These are phyloP conservation scores for Termitomyces sp. DNA, from an alignment of 768 basidiomycete genomes.

Conservation along the genomic window DNA sequence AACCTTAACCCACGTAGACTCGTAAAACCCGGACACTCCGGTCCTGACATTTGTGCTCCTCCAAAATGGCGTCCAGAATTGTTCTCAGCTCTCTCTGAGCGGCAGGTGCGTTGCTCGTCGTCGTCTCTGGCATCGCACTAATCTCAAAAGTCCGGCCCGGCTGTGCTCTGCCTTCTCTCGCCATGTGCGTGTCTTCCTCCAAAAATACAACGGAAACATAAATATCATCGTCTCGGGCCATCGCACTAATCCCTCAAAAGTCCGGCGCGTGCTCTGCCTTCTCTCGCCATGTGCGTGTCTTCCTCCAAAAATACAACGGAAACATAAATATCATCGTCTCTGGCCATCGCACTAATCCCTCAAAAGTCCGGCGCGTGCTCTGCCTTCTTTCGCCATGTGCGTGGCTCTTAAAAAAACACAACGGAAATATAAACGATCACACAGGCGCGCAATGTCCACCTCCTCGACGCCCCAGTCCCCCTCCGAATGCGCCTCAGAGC, in stretches of 20 bases:
- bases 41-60: too few relatives aligned
- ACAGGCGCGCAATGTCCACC: constrained; percentile 62
- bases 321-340: rapidly evolving
- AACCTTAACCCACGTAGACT: too few relatives aligned
- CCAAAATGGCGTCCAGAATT: constrained; percentile 77
- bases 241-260: constrained; percentile 22
- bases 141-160: constrained; percentile 41
- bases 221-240: rapidly evolving
- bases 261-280: constrained; percentile 49
- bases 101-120: constrained; percentile 37
- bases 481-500: constrained; percentile 83
- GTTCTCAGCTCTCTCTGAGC: constrained; percentile 59
- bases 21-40: too few relatives aligned
- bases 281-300: constrained; percentile 38
- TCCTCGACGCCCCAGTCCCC: constrained; percentile 57
- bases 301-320: too few relatives aligned
- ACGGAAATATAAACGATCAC: neutral
- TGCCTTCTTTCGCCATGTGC: constrained; percentile 37
- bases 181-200: constrained; percentile 38
- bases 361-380: constrained; percentile 48
- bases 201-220: too few relatives aligned
- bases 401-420: constrained; percentile 27
- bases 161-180: constrained; percentile 40
- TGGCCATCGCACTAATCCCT: too few relatives aligned
- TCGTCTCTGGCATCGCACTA: too few relatives aligned